A percentile compares a stretch with the other conserved stretches of the same genome.
Conservation (phyloP, 1,284 basidiomycete species). For the Malassezia cuniculi region DNA sequence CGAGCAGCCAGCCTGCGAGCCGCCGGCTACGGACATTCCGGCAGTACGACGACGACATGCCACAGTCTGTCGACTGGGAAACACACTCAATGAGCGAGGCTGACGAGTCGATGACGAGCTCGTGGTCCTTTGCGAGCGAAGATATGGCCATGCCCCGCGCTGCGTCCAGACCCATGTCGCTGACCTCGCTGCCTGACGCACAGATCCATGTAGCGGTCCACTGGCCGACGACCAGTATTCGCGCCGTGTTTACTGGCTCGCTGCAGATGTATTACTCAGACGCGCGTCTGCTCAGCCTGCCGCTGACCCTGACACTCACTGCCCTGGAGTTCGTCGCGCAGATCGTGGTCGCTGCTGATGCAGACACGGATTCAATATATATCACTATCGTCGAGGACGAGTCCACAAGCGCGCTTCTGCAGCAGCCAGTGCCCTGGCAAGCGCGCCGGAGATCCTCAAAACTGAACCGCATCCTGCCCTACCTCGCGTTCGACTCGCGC, state of each 20-base stretch:
- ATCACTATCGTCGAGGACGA: conserved; percentile 54
- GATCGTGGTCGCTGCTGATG: conserved; percentile 79
- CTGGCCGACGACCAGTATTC: conserved; percentile 32
- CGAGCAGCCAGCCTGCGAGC: background rate
- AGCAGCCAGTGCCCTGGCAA: background rate
- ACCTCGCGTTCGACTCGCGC: conserved; percentile 87
- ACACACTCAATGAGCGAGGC: conserved; percentile 17
- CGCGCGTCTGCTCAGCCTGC: conserved; percentile 84
- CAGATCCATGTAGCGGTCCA: conserved; percentile 30
- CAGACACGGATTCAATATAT: conserved; percentile 62
- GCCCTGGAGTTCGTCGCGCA: conserved; percentile 76
- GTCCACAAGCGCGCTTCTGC: conserved; percentile 25
- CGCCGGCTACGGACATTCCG: conserved; percentile 8
- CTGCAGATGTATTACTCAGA: conserved; percentile 92
- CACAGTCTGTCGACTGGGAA: conserved; percentile 17
- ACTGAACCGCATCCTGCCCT: conserved; percentile 58
- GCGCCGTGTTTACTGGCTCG: conserved; percentile 67
- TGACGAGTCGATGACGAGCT: conserved; percentile 8
- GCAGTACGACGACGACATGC: conserved; percentile 15
- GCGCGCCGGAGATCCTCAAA: conserved; percentile 21
- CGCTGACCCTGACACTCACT: conserved; percentile 77
- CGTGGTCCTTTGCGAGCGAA: conserved; percentile 14
- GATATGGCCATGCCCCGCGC: conserved; percentile 2
- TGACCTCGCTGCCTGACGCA: conserved; percentile 19
- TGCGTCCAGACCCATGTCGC: conserved; percentile 2